A percentile compares a stretch with the other conserved stretches of the same genome.
Evolutionary conservation across 2,329 filamentous ascomycete species (phyloP).

Genomic region (Penicillium sp.): DNA sequence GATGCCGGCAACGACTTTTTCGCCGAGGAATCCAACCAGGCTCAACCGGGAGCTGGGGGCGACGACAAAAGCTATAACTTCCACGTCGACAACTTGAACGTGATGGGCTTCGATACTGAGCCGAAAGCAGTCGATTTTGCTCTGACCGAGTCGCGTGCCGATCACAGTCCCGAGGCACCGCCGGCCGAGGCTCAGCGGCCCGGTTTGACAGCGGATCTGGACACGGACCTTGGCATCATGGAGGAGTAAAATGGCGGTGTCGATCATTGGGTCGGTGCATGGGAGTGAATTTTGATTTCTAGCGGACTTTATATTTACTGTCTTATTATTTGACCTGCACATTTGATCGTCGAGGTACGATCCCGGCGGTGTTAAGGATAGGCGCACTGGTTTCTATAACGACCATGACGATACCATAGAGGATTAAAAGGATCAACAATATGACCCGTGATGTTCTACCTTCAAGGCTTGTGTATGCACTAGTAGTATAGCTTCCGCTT

Average conservation of each 20-base stretch:
- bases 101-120: slow-evolving; percentile 19
- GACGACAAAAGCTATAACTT: slow-evolving; percentile 21
- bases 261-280: too few relatives aligned
- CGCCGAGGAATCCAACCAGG: slow-evolving; percentile 20
- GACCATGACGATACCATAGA: too few relatives aligned
- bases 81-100: slow-evolving; percentile 16
- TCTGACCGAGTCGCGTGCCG: slow-evolving; percentile 7
- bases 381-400: too few relatives aligned
- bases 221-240: slow-evolving; percentile 18
- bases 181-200: slow-evolving; percentile 16
- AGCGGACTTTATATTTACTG: slow-evolving; percentile 9
- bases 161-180: slow-evolving; percentile 4
- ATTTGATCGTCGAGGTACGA: slow-evolving; percentile 1
- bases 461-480: too few relatives aligned
- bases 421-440: too few relatives aligned
- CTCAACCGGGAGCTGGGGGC: not conserved
- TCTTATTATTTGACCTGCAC: slow-evolving; percentile 7
- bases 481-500: too few relatives aligned
- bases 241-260: too few relatives aligned
- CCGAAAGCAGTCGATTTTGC: slow-evolving; percentile 19
- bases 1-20: slow-evolving; percentile 37
- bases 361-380: slow-evolving; percentile 1
- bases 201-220: slow-evolving; percentile 16
- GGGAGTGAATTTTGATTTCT: slow-evolving; percentile 2
- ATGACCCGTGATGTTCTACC: too few relatives aligned